Conservation (phyloP, 192 early-diverging fungal genomes). For the Podila clonocystis region DNA sequence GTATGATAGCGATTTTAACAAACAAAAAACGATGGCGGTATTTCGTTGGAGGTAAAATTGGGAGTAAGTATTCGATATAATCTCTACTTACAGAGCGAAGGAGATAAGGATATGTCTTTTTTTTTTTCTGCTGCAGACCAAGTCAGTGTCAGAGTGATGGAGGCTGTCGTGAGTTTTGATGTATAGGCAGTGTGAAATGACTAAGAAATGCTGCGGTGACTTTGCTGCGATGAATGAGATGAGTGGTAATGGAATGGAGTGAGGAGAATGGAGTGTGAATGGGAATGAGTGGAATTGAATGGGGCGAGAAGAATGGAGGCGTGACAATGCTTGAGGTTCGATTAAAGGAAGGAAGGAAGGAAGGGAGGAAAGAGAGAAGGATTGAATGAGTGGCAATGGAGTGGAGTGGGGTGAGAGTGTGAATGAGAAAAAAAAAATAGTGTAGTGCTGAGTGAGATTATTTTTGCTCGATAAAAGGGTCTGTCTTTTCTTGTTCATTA, state of each 20-base stretch:
- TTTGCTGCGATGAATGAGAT: too few species aligned
- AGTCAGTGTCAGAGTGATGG: background rate
- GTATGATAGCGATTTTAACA: too few species aligned
- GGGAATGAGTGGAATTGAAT: too few species aligned
- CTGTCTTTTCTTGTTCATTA: too few species aligned
- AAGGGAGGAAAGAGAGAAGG: background rate
- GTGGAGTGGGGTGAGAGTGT: too few species aligned
- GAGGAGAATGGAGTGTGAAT: background rate
- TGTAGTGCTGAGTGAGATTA: background rate
- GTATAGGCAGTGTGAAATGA: too few species aligned
- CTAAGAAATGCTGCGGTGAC: too few species aligned
- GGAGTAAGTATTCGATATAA: too few species aligned
- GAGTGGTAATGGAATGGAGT: background rate
- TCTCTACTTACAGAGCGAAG: too few species aligned
- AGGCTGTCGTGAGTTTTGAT: background rate
- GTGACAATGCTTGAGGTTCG: background rate
- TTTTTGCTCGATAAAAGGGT: background rate
- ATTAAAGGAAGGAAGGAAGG: background rate
- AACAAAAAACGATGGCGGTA: too few species aligned
- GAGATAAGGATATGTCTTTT: background rate
- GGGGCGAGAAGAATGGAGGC: too few species aligned
- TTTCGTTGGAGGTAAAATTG: too few species aligned
- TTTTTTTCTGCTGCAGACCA: background rate
- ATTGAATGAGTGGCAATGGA: background rate
- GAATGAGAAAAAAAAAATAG: background rate